phyloP scores from a whole-genome alignment of 208 protist genomes.

The Crithidia bombi region DNA sequence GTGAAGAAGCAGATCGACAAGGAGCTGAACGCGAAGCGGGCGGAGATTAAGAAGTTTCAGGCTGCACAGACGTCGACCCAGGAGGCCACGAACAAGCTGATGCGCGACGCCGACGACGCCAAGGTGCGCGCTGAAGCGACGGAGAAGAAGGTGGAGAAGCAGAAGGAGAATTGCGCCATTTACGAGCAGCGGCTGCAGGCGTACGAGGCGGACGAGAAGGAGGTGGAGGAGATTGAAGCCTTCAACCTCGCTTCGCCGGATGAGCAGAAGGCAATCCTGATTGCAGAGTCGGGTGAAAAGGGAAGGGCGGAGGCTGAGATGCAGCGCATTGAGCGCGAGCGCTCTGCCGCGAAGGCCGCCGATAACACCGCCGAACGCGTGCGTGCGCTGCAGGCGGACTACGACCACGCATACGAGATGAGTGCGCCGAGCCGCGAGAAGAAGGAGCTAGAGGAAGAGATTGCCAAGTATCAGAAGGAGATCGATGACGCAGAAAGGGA shows the following conservation, averaged over 20 bases:
- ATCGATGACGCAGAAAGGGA: conserved; percentile 59
- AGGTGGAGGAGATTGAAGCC: conserved; percentile 48
- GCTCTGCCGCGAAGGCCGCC: conserved; percentile 15
- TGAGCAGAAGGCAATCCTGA: conserved; percentile 48
- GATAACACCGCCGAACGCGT: conserved; percentile 35
- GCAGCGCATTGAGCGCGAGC: conserved; percentile 38
- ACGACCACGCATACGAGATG: conserved; percentile 42
- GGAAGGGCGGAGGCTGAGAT: conserved; percentile 30
- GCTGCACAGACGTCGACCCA: conserved; percentile 32
- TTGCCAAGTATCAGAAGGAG: conserved; percentile 59
- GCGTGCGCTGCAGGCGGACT: conserved; percentile 43
- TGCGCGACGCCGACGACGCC: conserved; percentile 48
- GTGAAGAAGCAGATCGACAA: conserved; percentile 38
- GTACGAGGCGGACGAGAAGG: conserved; percentile 42
- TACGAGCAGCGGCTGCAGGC: conserved; percentile 38
- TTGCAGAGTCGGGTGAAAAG: conserved; percentile 32
- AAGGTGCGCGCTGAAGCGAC: conserved; percentile 45
- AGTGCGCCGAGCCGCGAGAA: conserved; percentile 50
- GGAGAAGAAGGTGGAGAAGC: conserved; percentile 46
- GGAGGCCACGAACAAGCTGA: conserved; percentile 24
- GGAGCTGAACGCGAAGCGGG: conserved; percentile 45
- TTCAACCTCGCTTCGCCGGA: conserved; percentile 66
- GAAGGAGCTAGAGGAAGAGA: conserved; percentile 49
- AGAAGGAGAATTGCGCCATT: conserved; percentile 35
- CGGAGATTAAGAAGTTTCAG: conserved; percentile 42